Conservation (phyloP, 495 filamentous ascomycete species). For the Mycothermus thermophilus region DNA sequence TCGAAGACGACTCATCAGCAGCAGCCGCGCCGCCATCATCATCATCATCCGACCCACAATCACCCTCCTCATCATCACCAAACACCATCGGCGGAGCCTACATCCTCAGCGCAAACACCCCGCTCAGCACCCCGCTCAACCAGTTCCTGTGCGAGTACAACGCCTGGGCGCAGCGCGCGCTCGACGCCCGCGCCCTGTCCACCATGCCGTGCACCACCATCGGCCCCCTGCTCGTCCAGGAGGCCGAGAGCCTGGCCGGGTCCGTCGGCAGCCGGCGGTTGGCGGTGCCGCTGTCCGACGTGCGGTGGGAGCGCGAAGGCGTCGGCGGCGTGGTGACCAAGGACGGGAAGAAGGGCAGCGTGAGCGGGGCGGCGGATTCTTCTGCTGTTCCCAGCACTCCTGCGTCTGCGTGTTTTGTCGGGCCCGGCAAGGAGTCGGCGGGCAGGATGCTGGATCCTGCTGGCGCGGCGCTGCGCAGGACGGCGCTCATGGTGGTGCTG, state of each 20-base stretch:
- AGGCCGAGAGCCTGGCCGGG: slow-evolving; percentile 55
- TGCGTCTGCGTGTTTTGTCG: too few species aligned
- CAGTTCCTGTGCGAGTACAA: slow-evolving; percentile 76
- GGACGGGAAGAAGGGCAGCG: slow-evolving; percentile 38
- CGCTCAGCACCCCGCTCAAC: slow-evolving; percentile 64
- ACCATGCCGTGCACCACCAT: slow-evolving; percentile 70
- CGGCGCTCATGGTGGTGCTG: slow-evolving; percentile 67
- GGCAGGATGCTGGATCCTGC: slow-evolving; percentile 47
- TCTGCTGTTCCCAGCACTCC: too few species aligned
- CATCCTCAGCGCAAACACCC: slow-evolving; percentile 66
- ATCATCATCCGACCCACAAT: not conserved
- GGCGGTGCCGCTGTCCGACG: slow-evolving; percentile 72
- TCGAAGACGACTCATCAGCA: slow-evolving; percentile 18
- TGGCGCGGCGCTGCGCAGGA: slow-evolving; percentile 61
- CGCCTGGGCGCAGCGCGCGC: slow-evolving; percentile 59
- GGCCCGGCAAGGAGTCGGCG: not conserved
- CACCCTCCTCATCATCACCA: not conserved
- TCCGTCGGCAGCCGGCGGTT: slow-evolving; percentile 62
- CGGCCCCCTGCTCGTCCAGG: slow-evolving; percentile 63
- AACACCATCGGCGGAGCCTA: slow-evolving; percentile 48
- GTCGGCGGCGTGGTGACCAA: slow-evolving; percentile 41
- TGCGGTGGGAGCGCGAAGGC: slow-evolving; percentile 79
- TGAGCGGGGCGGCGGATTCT: slow-evolving; percentile 16
- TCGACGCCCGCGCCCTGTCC: slow-evolving; percentile 56
- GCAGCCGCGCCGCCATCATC: slow-evolving; percentile 2